phyloP scores from a whole-genome alignment of 805 yeast species.

The Wickerhamomyces mucosus region DNA sequence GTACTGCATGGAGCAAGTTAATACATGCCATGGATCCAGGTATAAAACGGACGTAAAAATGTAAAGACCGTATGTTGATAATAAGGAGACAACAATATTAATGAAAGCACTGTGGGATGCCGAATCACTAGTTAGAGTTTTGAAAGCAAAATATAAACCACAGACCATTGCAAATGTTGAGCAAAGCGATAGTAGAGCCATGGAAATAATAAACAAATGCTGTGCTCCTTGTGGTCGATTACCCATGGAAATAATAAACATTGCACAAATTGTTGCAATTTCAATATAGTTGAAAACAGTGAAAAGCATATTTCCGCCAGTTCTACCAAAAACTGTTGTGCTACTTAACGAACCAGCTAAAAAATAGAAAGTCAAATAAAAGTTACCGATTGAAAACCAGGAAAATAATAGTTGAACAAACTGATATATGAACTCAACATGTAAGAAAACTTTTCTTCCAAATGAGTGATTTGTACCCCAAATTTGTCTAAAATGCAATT shows the following conservation, averaged over 20 bases:
- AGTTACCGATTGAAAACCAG: constrained; percentile 88
- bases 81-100: constrained; percentile 73
- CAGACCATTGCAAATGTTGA: constrained; percentile 74
- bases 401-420: constrained; percentile 72
- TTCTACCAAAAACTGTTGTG: constrained; percentile 40
- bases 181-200: constrained; percentile 65
- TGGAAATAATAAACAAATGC: constrained; percentile 61
- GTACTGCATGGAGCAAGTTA: constrained; percentile 83
- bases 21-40: constrained; percentile 93
- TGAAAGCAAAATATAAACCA: constrained; percentile 71
- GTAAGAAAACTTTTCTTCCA: constrained; percentile 71
- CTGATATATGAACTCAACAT: constrained; percentile 85
- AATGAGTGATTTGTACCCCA: constrained; percentile 85
- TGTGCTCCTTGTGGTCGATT: constrained; percentile 96
- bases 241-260: constrained; percentile 90
- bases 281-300: constrained; percentile 80
- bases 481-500: constrained; percentile 74
- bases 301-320: constrained; percentile 78
- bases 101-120: constrained; percentile 37
- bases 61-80: constrained; percentile 89
- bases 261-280: constrained; percentile 74
- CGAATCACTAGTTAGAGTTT: constrained; percentile 32
- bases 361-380: constrained; percentile 86
- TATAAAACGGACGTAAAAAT: constrained; percentile 73
- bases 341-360: constrained; percentile 76